A percentile compares a stretch with the other conserved stretches of the same genome.
Evolutionary conservation across 2,329 filamentous ascomycete genomes (phyloP).

Genomic region (Pseudogymnoascus sp.): DNA sequence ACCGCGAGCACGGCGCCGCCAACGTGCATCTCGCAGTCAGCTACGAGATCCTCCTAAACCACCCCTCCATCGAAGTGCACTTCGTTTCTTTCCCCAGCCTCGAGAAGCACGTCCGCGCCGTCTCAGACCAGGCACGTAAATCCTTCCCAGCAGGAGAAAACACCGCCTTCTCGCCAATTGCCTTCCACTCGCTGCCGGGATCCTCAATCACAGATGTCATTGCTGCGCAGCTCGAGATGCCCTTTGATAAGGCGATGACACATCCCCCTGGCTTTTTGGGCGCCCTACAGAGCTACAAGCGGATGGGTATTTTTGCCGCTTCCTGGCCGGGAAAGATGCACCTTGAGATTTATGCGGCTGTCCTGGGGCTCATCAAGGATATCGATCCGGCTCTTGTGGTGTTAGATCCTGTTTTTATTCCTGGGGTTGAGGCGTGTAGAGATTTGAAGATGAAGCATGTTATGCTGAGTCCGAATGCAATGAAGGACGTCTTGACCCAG

Average conservation of each 20-base stretch:
- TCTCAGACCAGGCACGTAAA: neutral
- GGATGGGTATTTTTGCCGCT: no score
- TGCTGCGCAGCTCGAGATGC: conserved; percentile 17
- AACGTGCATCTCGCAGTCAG: conserved; percentile 38
- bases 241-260: no score
- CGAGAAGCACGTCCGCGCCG: conserved; percentile 24
- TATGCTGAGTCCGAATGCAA: conserved; percentile 37
- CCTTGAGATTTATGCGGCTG: conserved; percentile 32
- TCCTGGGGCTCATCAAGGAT: conserved; percentile 30
- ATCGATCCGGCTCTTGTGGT: conserved; percentile 35
- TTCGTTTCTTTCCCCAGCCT: conserved; percentile 36
- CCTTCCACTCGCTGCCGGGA: no score
- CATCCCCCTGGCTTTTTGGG: no score
- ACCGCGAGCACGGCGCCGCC: conserved; percentile 38
- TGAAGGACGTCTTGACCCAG: conserved; percentile 33
- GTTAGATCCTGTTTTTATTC: conserved; percentile 36
- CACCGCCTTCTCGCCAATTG: no score
- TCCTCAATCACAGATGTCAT: no score
- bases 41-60: conserved; percentile 32
- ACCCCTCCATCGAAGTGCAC: conserved; percentile 33
- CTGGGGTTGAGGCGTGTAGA: conserved; percentile 36
- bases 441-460: conserved; percentile 28
- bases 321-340: conserved; percentile 36
- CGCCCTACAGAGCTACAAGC: no score
- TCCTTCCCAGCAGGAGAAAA: no score